Conservation (phyloP, 2,329 filamentous ascomycete species). For the Coniochaeta sp. region DNA sequence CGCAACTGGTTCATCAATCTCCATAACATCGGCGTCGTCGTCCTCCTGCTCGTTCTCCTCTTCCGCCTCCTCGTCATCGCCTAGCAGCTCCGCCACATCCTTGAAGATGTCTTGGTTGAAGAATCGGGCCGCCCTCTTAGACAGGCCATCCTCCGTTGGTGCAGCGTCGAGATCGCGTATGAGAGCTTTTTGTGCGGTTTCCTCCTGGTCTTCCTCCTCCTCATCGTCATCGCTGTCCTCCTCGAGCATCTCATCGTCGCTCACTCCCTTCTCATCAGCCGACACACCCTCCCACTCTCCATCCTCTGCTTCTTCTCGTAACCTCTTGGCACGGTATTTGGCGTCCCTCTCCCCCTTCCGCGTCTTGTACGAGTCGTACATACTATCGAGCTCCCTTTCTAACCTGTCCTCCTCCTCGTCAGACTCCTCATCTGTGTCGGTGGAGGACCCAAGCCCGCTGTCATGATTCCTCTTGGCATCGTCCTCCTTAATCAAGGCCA, state of each 20-base stretch:
- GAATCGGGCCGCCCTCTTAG: conserved; percentile 78
- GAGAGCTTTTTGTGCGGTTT: conserved; percentile 37
- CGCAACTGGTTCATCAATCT: conserved; percentile 27
- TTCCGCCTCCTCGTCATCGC: conserved; percentile 28
- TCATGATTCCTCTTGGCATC: conserved; percentile 53
- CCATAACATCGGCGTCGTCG: conserved; percentile 26
- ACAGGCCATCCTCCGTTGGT: conserved; percentile 53
- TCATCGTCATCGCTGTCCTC: conserved; percentile 54
- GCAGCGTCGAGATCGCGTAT: conserved; percentile 56
- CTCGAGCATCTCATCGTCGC: conserved; percentile 52
- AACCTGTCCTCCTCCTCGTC: conserved; percentile 78
- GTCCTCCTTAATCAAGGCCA: conserved; percentile 58
- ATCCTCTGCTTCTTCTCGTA: conserved; percentile 71
- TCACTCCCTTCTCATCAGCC: conserved; percentile 50
- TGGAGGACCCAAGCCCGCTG: conserved; percentile 47
- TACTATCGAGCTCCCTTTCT: conserved; percentile 75
- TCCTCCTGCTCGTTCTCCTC: conserved; percentile 32
- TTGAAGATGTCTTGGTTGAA: conserved; percentile 95
- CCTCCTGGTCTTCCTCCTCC: conserved; percentile 48
- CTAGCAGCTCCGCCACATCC: conserved; percentile 62
- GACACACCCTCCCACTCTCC: conserved; percentile 93
- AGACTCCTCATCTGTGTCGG: conserved; percentile 52
- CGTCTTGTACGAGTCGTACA: conserved; percentile 84
- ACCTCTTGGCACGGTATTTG: conserved; percentile 86
- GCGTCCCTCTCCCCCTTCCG: conserved; percentile 72